Evolutionary conservation across 2,329 filamentous ascomycete species (phyloP).

Genomic region (Xylariaceae sp.): DNA sequence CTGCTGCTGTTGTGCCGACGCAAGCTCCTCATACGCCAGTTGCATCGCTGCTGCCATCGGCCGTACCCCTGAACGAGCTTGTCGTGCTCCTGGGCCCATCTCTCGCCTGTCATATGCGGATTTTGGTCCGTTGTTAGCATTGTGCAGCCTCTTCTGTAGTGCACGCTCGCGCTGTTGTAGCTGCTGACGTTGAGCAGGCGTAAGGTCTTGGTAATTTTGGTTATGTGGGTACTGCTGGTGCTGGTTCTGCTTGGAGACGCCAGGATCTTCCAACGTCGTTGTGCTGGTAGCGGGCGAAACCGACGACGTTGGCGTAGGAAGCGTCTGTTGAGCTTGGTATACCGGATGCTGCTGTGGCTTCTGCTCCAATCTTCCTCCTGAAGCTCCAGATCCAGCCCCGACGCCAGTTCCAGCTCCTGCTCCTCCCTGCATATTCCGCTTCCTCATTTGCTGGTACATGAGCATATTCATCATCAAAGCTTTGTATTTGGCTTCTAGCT

Average conservation of each 20-base stretch:
- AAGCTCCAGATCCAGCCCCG: conserved; percentile 9
- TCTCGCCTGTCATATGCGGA: conserved; percentile 24
- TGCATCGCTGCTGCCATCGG: conserved; percentile 26
- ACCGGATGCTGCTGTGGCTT: conserved; percentile 22
- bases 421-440: conserved; percentile 13
- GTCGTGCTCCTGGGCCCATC: conserved; percentile 11
- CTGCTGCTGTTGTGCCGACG: conserved; percentile 19
- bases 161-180: conserved; percentile 24
- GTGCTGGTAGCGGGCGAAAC: conserved; percentile 23
- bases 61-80: conserved; percentile 11
- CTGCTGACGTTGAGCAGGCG: conserved; percentile 8
- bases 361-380: conserved; percentile 16
- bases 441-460: conserved; percentile 30
- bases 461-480: conserved; percentile 36
- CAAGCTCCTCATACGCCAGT: conserved; percentile 28
- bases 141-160: conserved; percentile 27
- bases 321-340: conserved; percentile 21
- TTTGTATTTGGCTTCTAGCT: conserved; percentile 33
- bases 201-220: conserved; percentile 15
- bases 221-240: conserved; percentile 11
- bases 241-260: conserved; percentile 13
- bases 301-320: conserved; percentile 22
- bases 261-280: conserved; percentile 12
- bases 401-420: conserved; percentile 5
- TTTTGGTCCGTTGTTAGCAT: conserved; percentile 17